These are phyloP conservation scores for Mycena metata DNA, from an alignment of 768 basidiomycete species.

Conservation along the genomic window DNA sequence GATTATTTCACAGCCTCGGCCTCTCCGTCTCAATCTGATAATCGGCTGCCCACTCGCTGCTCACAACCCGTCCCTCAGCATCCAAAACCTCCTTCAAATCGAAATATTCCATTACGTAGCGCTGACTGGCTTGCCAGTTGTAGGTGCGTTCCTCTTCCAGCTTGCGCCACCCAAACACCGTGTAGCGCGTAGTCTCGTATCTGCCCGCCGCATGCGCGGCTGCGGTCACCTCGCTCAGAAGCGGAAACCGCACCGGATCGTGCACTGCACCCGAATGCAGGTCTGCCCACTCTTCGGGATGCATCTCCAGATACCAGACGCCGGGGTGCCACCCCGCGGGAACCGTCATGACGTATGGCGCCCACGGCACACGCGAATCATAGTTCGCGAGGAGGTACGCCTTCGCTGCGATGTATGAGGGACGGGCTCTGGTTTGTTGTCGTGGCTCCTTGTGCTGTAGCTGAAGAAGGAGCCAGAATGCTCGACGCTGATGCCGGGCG, in stretches of 20 bases:
- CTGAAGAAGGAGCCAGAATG: no score
- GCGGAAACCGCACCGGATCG: no score
- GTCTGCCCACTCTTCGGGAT: no score
- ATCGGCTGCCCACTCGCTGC: no score
- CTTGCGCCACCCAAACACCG: not conserved
- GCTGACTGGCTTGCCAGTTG: not conserved
- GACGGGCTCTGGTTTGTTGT: no score
- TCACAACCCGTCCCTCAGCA: not conserved
- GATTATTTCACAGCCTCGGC: no score
- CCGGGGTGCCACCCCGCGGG: not conserved
- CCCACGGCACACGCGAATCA: not conserved
- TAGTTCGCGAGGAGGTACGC: conserved; percentile 1
- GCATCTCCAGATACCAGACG: not conserved
- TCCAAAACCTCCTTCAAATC: conserved; percentile 14
- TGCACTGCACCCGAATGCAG: no score
- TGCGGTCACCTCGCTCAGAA: no score
- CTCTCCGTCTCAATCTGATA: no score
- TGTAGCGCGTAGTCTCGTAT: not conserved
- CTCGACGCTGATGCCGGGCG: no score
- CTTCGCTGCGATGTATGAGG: not conserved
- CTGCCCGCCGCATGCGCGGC: not conserved
- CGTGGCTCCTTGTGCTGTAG: no score
- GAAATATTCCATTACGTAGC: not conserved
- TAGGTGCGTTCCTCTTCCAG: not conserved
- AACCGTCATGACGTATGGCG: not conserved